Evolutionary conservation across 306 rosid genomes (phyloP).

Genomic region (Hippophae gyantsensis): DNA sequence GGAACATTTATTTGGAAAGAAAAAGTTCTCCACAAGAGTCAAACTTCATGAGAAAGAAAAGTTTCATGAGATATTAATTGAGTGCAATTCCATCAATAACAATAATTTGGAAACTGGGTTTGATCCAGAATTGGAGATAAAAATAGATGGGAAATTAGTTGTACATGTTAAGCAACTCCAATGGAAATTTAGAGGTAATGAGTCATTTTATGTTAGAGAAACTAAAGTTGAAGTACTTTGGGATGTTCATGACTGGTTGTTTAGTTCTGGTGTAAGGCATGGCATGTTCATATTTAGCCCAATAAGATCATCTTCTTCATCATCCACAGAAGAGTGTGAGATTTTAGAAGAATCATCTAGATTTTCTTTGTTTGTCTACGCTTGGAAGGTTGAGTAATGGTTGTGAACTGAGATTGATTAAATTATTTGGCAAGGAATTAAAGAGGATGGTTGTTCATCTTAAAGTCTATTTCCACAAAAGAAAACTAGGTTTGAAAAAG

Average conservation of each 20-base stretch:
- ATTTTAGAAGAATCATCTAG: constrained; percentile 33
- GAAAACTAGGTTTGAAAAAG: no score
- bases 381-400: constrained; percentile 62
- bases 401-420: not conserved
- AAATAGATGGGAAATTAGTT: constrained; percentile 62
- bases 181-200: constrained; percentile 95
- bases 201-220: constrained; percentile 38
- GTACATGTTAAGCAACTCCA: constrained; percentile 77
- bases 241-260: constrained; percentile 98
- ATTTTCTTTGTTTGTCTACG: constrained; percentile 68
- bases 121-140: constrained; percentile 83
- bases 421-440: not conserved
- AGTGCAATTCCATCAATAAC: constrained; percentile 37
- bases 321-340: constrained; percentile 22
- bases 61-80: constrained; percentile 55
- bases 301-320: constrained; percentile 22
- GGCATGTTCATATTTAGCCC: constrained; percentile 80
- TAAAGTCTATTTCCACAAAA: no score
- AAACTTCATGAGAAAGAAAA: constrained; percentile 51
- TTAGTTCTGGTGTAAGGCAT: constrained; percentile 62
- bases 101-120: constrained; percentile 22
- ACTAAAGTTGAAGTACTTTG: constrained; percentile 66
- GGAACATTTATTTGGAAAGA: constrained; percentile 72
- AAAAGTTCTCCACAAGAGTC: constrained; percentile 48
- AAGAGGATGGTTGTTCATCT: not conserved